phyloP scores from a whole-genome alignment of 345 rosid genomes.

The Salix suchowensis region DNA sequence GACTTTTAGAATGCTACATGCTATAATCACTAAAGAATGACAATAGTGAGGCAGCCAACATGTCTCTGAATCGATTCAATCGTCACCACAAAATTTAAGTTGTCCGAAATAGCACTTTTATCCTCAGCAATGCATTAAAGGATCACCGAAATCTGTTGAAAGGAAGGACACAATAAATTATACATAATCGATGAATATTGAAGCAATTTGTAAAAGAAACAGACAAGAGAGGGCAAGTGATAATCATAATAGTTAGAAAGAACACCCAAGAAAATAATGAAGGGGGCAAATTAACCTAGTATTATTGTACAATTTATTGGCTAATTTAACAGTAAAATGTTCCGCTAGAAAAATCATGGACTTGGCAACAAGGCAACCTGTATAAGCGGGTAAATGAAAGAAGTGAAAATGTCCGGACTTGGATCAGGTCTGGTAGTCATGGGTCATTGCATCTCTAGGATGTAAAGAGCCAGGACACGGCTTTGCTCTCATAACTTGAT shows the following conservation, averaged over 20 bases:
- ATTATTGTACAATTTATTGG: neutral
- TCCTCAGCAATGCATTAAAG: neutral
- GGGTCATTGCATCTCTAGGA: neutral
- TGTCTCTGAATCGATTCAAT: neutral
- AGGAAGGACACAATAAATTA: neutral
- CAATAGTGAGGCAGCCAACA: neutral
- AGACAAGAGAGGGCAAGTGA: neutral
- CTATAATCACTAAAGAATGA: neutral
- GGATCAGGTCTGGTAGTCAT: neutral
- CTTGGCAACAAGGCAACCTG: neutral
- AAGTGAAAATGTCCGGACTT: neutral
- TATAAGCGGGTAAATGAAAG: neutral
- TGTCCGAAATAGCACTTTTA: neutral
- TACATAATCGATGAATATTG: neutral
- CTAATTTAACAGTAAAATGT: neutral
- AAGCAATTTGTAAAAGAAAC: neutral
- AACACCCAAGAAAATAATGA: neutral
- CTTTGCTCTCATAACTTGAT: neutral
- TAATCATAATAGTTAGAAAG: neutral
- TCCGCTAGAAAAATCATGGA: neutral
- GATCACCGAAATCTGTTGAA: slow-evolving; percentile 11
- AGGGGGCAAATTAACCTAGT: neutral
- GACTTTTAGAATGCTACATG: neutral
- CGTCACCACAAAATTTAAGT: neutral
- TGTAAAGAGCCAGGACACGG: neutral